A percentile compares a stretch with the other conserved stretches of the same genome.
Conservation (phyloP, 495 filamentous ascomycete genomes). For the Trichoderma reesei region DNA sequence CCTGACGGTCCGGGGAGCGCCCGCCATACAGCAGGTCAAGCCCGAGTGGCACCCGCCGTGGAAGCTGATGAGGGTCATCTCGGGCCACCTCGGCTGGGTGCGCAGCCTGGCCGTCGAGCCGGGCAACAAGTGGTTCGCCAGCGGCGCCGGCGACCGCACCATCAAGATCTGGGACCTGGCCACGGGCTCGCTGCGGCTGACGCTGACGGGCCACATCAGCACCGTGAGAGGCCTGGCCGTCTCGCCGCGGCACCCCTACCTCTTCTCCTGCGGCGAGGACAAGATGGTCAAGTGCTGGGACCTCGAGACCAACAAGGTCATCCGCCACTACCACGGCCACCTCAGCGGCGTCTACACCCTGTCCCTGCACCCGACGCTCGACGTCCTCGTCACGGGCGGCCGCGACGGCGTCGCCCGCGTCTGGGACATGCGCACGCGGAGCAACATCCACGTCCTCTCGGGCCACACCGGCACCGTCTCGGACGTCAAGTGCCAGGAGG, state of each 20-base stretch:
- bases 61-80: slow-evolving; percentile 98
- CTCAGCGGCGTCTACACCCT: slow-evolving; percentile 93
- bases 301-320: slow-evolving; percentile 96
- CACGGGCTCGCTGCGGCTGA: slow-evolving; percentile 68
- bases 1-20: slow-evolving; percentile 48
- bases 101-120: slow-evolving; percentile 84
- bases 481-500: slow-evolving; percentile 85
- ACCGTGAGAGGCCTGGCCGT: slow-evolving; percentile 91
- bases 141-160: slow-evolving; percentile 88
- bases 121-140: slow-evolving; percentile 95
- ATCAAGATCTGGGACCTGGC: slow-evolving; percentile 99
- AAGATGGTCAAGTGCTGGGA: slow-evolving; percentile 99
- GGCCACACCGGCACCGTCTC: slow-evolving; percentile 88
- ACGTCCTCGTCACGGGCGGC: slow-evolving; percentile 89
- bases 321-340: slow-evolving; percentile 96
- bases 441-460: slow-evolving; percentile 85
- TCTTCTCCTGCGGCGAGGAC: slow-evolving; percentile 96
- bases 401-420: slow-evolving; percentile 89
- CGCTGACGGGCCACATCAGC: slow-evolving; percentile 93
- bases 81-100: slow-evolving; percentile 95
- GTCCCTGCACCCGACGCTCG: slow-evolving; percentile 81
- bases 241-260: slow-evolving; percentile 87
- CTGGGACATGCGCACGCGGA: slow-evolving; percentile 97
- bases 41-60: slow-evolving; percentile 96
- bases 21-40: slow-evolving; percentile 58